A percentile compares a stretch with the other conserved stretches of the same genome.
Evolutionary conservation across 495 filamentous ascomycete genomes (phyloP).

Genomic region (Hyaloscypha bicolor): DNA sequence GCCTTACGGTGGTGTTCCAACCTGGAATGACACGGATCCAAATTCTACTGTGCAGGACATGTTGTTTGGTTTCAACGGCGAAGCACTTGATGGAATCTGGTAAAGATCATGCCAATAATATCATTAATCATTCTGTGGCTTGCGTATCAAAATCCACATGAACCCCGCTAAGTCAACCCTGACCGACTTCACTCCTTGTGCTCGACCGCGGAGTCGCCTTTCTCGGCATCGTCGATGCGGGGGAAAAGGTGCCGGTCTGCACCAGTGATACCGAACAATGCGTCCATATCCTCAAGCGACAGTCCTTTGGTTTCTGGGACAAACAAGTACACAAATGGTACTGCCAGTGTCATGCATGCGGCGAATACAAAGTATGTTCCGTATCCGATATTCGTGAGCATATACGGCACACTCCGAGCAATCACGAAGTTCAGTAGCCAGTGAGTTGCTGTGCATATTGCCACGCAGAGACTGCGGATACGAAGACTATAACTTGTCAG

Average conservation of each 20-base stretch:
- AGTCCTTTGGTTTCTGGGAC: slow-evolving; percentile 61
- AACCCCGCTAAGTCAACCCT: neutral
- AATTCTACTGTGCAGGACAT: slow-evolving; percentile 4
- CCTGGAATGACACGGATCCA: neutral
- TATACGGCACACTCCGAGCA: slow-evolving; percentile 42
- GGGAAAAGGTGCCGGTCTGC: too few relatives aligned
- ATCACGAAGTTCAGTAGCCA: slow-evolving; percentile 44
- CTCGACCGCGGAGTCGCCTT: neutral
- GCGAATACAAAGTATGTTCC: slow-evolving; percentile 49
- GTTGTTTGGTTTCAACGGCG: slow-evolving; percentile 16
- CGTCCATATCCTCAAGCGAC: slow-evolving; percentile 66
- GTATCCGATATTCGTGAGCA: slow-evolving; percentile 45
- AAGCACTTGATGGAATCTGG: slow-evolving; percentile 10
- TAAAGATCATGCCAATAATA: neutral
- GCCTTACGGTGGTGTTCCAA: neutral
- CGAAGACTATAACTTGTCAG: slow-evolving; percentile 4
- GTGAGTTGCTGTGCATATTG: slow-evolving; percentile 35
- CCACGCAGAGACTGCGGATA: slow-evolving; percentile 37
- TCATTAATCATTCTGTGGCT: neutral
- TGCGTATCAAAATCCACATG: too few relatives aligned
- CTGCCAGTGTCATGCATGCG: slow-evolving; percentile 52
- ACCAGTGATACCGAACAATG: slow-evolving; percentile 50
- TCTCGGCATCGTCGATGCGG: neutral
- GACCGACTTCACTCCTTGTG: neutral
- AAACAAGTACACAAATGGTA: slow-evolving; percentile 46